These are phyloP conservation scores for Trichophyton equinum DNA, from an alignment of 2,329 filamentous ascomycete genomes.

Conservation along the genomic window DNA sequence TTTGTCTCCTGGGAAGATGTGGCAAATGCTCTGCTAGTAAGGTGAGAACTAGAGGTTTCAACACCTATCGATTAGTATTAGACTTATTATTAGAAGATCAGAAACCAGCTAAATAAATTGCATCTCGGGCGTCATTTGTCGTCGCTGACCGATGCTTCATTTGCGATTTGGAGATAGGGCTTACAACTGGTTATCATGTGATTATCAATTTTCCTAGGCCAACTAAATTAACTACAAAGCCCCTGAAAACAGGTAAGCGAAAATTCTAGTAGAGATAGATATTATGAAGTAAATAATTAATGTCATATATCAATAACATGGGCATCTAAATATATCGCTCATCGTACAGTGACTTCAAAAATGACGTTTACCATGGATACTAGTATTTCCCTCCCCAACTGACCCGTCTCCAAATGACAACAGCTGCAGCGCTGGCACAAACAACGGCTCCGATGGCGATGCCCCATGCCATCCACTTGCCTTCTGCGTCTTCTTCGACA, in stretches of 20 bases:
- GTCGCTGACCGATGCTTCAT: background rate
- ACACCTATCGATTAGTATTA: too few relatives aligned
- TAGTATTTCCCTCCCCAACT: constrained; percentile 23
- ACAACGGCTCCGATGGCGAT: constrained; percentile 64
- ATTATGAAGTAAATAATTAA: background rate
- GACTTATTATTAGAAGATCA: too few relatives aligned
- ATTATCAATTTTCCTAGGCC: background rate
- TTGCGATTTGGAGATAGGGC: background rate
- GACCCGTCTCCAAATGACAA: constrained; percentile 47
- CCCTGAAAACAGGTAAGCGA: background rate
- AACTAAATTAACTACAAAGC: background rate
- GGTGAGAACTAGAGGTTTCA: too few relatives aligned
- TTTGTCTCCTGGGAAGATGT: background rate
- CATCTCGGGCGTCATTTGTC: background rate
- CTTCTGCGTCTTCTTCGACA: constrained; percentile 63
- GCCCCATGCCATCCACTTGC: constrained; percentile 74
- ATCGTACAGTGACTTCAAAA: background rate
- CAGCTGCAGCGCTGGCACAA: constrained; percentile 45
- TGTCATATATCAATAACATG: background rate
- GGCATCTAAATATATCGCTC: constrained; percentile 5
- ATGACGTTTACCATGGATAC: background rate
- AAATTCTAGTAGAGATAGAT: background rate
- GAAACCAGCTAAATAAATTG: too few relatives aligned
- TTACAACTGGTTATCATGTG: background rate
- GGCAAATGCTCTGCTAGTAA: too few relatives aligned